These are phyloP conservation scores for Eragrostis nindensis DNA, from an alignment of 176 grass and related monocot genomes.

Conservation along the genomic window DNA sequence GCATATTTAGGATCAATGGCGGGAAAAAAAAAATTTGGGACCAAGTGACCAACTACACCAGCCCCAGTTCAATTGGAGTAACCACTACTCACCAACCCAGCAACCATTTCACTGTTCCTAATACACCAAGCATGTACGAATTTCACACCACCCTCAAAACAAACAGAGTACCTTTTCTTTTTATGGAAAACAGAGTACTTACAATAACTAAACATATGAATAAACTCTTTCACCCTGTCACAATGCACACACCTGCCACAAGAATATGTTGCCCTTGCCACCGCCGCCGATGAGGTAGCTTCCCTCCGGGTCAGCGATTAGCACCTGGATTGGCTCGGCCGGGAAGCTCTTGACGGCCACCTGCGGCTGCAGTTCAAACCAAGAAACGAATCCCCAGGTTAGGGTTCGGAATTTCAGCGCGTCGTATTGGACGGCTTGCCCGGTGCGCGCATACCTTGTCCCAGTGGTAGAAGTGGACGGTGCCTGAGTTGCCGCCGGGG, in stretches of 20 bases:
- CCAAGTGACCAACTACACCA: not conserved
- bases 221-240: conserved; percentile 1
- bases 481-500: conserved; percentile 45
- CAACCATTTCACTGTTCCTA: not conserved
- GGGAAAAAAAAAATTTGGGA: not conserved
- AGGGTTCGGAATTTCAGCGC: not conserved
- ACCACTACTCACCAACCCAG: not conserved
- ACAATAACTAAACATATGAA: not conserved
- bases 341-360: conserved; percentile 87
- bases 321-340: conserved; percentile 70
- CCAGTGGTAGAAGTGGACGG: conserved; percentile 81
- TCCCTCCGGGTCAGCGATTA: conserved; percentile 76
- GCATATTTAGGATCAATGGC: not conserved
- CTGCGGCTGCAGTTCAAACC: conserved; percentile 61
- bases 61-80: not conserved
- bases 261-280: conserved; percentile 66
- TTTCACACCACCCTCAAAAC: conserved; percentile 8
- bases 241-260: conserved; percentile 74
- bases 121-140: conserved; percentile 17
- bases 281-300: conserved; percentile 83
- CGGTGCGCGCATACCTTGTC: conserved; percentile 57
- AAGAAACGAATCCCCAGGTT: not conserved
- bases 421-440: not conserved
- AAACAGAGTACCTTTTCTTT: too few relatives aligned
- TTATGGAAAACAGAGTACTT: too few relatives aligned